Base-by-base conservation (phyloP, 2,329 filamentous ascomycete genomes). In the Fusarium xylarioides region DNA sequence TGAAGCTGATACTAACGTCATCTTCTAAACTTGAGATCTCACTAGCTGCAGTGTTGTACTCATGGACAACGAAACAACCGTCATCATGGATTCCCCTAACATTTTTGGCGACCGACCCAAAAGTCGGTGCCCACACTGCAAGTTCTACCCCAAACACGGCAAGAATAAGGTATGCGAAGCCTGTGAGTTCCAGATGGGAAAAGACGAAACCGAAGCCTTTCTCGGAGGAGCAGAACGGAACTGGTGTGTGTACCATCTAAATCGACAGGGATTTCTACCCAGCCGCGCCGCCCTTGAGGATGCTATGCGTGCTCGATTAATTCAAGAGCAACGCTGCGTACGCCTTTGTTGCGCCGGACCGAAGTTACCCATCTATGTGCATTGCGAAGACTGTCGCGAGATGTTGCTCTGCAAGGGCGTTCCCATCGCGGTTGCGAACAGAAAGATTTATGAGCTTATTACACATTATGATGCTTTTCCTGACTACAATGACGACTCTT, bases 321-420 rank as follows among this genome's bases (percentile, higher is more conserved):
- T 49, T 11, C 21, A 38, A 4, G 69, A 72, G 46, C 58, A 57
- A 11, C 68, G 63, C 14, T 72, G 69, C 21, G 46, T 26, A 7
- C 59, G 23, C 15, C 54, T 72, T 19, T 42, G 37, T 26, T 72
- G 63, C 35, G 63, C 54, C 8, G 26, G 16, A 7, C 19, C 40
- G 14, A 52, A n/a, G 23, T 18, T 32, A 12, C 40, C 47, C 11
- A 21, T 23, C 4, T 68, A 71, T 14, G 37, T 59, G 7, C 63
- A 71, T 28, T 71, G 68, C 38, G 56, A 40, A 14, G n/a, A n/a
- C 15, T 71, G 68, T 11, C 68, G 68, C 21, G 32, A 55, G 38
- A 55, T 19, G 18, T 35, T 63, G 23, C 44, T 30, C 14, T 15
- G 9, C n/a, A 44, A 26, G 16, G 67, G 66, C 5, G 21, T n/a